Conservation (phyloP, 2,329 filamentous ascomycete species). For the Cercospora citrullina region DNA sequence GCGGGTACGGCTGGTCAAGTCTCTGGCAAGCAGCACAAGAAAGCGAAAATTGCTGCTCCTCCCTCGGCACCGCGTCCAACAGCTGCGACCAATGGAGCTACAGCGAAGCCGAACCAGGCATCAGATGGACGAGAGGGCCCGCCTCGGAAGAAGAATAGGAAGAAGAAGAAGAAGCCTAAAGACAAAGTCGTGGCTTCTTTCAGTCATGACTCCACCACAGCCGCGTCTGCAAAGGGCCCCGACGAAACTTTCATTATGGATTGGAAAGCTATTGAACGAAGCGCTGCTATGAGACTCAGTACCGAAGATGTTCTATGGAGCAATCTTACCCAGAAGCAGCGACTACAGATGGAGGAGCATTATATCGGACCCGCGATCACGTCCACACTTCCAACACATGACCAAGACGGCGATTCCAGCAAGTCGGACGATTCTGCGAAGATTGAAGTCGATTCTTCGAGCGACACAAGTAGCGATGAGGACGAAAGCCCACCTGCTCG, state of each 20-base stretch:
- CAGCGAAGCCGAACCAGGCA: too few relatives aligned
- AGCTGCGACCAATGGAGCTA: background rate
- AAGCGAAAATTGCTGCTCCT: background rate
- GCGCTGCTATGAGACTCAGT: background rate
- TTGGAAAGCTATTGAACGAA: conserved; percentile 5
- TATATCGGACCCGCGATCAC: background rate
- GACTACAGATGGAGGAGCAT: background rate
- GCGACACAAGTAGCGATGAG: background rate
- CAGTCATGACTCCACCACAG: background rate
- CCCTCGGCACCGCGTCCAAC: background rate
- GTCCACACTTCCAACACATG: background rate
- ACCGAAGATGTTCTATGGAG: background rate
- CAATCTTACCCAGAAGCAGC: background rate
- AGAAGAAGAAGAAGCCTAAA: conserved; percentile 1
- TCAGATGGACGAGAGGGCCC: too few relatives aligned
- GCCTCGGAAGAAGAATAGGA: background rate
- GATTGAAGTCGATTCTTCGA: background rate
- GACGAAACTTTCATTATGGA: background rate
- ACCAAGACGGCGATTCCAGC: background rate
- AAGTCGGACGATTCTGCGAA: too few relatives aligned
- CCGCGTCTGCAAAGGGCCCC: background rate
- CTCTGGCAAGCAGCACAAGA: background rate
- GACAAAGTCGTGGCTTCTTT: background rate
- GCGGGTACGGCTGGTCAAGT: background rate
- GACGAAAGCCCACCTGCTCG: background rate